These are phyloP conservation scores for Zanthoxylum bungeanum DNA, from an alignment of 345 rosid species.

Conservation along the genomic window DNA sequence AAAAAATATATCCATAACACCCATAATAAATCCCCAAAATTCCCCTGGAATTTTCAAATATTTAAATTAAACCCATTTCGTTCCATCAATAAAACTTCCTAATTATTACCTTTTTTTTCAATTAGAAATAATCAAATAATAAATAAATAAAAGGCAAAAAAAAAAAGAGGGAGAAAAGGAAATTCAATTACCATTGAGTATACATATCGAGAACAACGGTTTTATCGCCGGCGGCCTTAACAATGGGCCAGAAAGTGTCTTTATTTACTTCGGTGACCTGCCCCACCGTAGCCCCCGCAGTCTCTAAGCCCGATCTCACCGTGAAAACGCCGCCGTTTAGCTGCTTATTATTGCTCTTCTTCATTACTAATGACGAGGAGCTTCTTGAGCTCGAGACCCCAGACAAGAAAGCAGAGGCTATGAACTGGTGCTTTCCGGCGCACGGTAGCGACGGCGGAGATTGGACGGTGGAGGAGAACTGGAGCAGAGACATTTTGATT, in stretches of 20 bases:
- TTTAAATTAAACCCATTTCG: not conserved
- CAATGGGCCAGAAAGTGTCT: conserved; percentile 95
- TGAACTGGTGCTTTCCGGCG: conserved; percentile 9
- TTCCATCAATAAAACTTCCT: too few relatives aligned
- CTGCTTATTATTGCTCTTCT: not conserved
- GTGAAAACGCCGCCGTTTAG: conserved; percentile 11
- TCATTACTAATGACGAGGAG: not conserved
- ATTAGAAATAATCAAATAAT: not conserved
- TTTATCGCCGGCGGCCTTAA: conserved; percentile 75
- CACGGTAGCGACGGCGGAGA: conserved; percentile 27
- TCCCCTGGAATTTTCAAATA: not conserved
- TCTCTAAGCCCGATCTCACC: conserved; percentile 67
- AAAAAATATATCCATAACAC: not conserved
- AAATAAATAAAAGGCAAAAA: not conserved
- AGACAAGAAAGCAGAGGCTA: not conserved
- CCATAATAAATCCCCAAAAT: not conserved
- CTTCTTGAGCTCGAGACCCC: conserved; percentile 4
- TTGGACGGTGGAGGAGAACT: conserved; percentile 29
- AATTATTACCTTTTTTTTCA: not conserved
- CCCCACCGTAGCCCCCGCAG: conserved; percentile 60
- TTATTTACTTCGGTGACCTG: conserved; percentile 80
- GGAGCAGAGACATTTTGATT: conserved; percentile 31
- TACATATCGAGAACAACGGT: conserved; percentile 92
- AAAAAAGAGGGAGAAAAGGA: not conserved
- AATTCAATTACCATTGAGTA: conserved; percentile 66